phyloP scores from a whole-genome alignment of 495 filamentous ascomycete genomes.

The Rhypophila decipiens region DNA sequence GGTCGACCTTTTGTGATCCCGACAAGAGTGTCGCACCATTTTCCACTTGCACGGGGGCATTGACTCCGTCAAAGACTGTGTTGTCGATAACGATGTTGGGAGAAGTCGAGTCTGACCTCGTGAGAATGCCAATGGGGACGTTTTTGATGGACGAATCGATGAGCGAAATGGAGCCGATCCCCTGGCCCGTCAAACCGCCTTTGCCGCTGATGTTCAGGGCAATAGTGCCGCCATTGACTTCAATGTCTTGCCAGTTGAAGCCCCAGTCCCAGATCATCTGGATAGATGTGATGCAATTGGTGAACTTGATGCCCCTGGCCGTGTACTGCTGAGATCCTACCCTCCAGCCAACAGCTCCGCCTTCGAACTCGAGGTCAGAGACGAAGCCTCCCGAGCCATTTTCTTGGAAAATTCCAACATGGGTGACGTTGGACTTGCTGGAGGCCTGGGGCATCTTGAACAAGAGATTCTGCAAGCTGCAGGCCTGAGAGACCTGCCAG shows the following conservation, averaged over 20 bases:
- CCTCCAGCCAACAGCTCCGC: no score
- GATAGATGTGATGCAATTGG: constrained; percentile 76
- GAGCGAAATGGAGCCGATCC: no score
- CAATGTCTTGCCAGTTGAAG: constrained; percentile 74
- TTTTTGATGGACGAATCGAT: no score
- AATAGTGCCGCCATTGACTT: constrained; percentile 65
- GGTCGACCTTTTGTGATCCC: no score
- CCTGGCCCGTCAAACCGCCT: constrained; percentile 36
- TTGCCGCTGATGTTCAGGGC: constrained; percentile 55
- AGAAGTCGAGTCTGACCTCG: no score
- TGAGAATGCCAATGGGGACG: no score
- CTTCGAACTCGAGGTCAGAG: constrained; percentile 74
- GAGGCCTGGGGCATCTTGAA: constrained; percentile 1
- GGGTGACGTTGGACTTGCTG: constrained; percentile 26
- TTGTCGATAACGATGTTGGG: no score
- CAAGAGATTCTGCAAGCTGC: constrained; percentile 69
- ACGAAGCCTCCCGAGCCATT: constrained; percentile 85
- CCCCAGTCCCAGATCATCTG: constrained; percentile 90
- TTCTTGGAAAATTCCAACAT: constrained; percentile 92
- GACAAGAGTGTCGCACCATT: no score
- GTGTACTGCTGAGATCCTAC: no score
- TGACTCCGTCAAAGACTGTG: no score
- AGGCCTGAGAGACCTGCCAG: constrained; percentile 91
- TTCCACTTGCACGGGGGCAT: no score
- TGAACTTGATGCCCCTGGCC: constrained; percentile 59